These are phyloP conservation scores for Tricholoma matsutake DNA, from an alignment of 768 basidiomycete genomes.

Conservation along the genomic window DNA sequence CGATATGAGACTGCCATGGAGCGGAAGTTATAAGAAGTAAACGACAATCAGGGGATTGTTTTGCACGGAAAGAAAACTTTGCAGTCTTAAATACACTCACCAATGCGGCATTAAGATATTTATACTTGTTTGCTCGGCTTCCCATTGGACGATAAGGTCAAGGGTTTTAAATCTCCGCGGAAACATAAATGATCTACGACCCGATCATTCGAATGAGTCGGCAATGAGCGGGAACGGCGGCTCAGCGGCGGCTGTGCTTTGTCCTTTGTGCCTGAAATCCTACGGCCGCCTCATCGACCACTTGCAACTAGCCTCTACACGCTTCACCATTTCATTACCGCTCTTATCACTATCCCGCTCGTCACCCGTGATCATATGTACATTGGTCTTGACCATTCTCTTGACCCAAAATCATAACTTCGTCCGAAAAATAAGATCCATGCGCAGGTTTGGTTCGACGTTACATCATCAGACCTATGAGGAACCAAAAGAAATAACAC, in stretches of 20 bases:
- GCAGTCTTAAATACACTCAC: constrained; percentile 9
- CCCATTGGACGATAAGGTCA: constrained; percentile 46
- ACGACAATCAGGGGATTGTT: constrained; percentile 11
- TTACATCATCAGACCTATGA: constrained; percentile 48
- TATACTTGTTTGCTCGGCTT: constrained; percentile 21
- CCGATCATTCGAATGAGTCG: neutral
- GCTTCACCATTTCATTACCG: no score
- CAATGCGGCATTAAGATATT: constrained; percentile 20
- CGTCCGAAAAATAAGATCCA: neutral
- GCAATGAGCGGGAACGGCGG: no score
- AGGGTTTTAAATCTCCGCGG: neutral
- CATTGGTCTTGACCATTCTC: no score
- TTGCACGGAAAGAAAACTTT: constrained; percentile 20
- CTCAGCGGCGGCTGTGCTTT: no score
- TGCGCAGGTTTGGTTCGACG: neutral
- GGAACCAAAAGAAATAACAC: constrained; percentile 18
- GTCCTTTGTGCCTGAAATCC: no score
- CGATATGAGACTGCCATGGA: constrained; percentile 45
- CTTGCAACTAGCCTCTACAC: no score
- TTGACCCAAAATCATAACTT: no score
- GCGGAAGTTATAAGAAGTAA: constrained; percentile 6
- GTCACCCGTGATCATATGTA: no score
- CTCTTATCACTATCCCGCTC: no score
- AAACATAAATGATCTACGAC: neutral
- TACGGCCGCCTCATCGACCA: no score